Evolutionary conservation across 176 grass and related monocot genomes (phyloP).

Genomic region (Musa itinerans): DNA sequence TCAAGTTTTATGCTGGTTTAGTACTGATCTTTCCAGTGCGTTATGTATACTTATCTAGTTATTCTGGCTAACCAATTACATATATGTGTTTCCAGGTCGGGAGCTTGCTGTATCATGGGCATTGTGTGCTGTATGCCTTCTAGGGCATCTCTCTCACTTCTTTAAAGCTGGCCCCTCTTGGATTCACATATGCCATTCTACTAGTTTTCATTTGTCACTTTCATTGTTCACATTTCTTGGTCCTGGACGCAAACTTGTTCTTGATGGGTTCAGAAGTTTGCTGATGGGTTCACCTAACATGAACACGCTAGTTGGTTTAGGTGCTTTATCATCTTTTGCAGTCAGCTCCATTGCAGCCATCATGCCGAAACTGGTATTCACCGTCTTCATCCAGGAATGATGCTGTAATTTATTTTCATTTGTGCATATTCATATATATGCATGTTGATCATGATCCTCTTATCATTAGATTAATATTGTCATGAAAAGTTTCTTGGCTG

Average conservation of each 20-base stretch:
- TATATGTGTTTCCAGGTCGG: slow-evolving; percentile 50
- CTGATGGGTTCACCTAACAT: slow-evolving; percentile 78
- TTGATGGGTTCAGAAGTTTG: slow-evolving; percentile 72
- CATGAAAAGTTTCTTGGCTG: neutral
- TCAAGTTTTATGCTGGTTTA: neutral
- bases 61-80: neutral
- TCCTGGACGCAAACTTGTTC: slow-evolving; percentile 75
- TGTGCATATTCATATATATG: neutral
- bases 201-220: slow-evolving; percentile 80
- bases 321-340: slow-evolving; percentile 88
- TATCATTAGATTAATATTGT: neutral
- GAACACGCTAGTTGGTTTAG: slow-evolving; percentile 94
- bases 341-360: slow-evolving; percentile 80
- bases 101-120: slow-evolving; percentile 97
- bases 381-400: neutral
- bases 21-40: neutral
- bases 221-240: slow-evolving; percentile 89
- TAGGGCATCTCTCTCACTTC: slow-evolving; percentile 84
- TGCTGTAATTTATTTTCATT: slow-evolving; percentile 2
- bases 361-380: slow-evolving; percentile 75
- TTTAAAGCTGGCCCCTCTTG: slow-evolving; percentile 50
- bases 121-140: slow-evolving; percentile 73
- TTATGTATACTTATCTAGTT: neutral
- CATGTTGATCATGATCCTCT: slow-evolving; percentile 3
- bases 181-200: slow-evolving; percentile 68